Conservation (phyloP, 768 basidiomycete genomes). For the Rhodotorula babjevae region DNA sequence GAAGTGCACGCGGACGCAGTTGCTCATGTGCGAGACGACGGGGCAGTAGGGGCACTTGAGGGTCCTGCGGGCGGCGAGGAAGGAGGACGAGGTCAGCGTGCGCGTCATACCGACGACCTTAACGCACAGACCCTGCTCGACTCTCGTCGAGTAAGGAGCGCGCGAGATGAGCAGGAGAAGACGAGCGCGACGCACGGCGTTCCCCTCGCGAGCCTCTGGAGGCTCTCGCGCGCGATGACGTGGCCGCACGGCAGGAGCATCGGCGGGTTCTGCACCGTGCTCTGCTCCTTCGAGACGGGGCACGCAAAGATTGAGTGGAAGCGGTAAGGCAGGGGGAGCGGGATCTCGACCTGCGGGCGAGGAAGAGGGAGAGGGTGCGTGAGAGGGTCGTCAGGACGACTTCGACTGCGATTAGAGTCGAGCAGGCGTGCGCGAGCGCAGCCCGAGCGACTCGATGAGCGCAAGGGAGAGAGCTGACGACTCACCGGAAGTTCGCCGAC, state of each 20-base stretch:
- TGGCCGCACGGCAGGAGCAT: constrained; percentile 98
- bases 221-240: constrained; percentile 85
- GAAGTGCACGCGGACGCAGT: constrained; percentile 48
- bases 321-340: constrained; percentile 68
- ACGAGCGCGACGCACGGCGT: constrained; percentile 61
- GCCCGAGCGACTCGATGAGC: too few relatives aligned
- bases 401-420: too few relatives aligned
- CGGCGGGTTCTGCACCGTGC: constrained; percentile 85
- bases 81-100: background rate
- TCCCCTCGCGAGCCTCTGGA: constrained; percentile 81
- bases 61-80: constrained; percentile 53
- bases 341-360: constrained; percentile 76
- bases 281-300: constrained; percentile 95
- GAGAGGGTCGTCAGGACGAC: too few relatives aligned
- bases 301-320: constrained; percentile 98
- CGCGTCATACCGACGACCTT: too few relatives aligned
- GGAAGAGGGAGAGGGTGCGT: too few relatives aligned
- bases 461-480: constrained; percentile 9
- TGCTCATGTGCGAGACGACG: constrained; percentile 53
- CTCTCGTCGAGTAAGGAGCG: background rate
- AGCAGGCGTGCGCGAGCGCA: too few relatives aligned
- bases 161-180: background rate
- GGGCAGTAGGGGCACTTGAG: constrained; percentile 98
- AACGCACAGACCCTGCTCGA: background rate
- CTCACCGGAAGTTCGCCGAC: constrained; percentile 80